A percentile compares a stretch with the other conserved stretches of the same genome.
These are phyloP conservation scores for Thielaviopsis populi DNA, from an alignment of 2,329 filamentous ascomycete genomes.

Conservation along the genomic window DNA sequence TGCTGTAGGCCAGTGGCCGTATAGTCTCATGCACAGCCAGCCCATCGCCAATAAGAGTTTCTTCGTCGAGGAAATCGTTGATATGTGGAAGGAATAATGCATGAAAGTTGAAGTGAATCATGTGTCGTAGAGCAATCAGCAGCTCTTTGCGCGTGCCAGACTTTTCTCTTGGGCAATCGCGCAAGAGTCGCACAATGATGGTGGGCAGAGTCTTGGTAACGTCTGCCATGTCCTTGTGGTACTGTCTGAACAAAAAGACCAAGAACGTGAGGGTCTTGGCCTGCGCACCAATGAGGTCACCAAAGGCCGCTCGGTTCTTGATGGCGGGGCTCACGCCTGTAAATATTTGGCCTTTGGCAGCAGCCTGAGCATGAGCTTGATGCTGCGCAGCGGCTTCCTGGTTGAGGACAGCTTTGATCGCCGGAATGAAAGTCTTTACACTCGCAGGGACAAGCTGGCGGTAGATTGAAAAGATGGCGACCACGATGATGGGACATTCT, in stretches of 20 bases:
- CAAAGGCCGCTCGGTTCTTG: slow-evolving; percentile 84
- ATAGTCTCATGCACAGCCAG: slow-evolving; percentile 95
- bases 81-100: slow-evolving; percentile 92
- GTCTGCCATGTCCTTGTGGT: slow-evolving; percentile 72
- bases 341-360: slow-evolving; percentile 64
- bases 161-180: slow-evolving; percentile 90
- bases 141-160: slow-evolving; percentile 88
- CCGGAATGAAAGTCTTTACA: slow-evolving; percentile 79
- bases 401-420: slow-evolving; percentile 80
- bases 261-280: slow-evolving; percentile 99
- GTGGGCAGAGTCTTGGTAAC: slow-evolving; percentile 75
- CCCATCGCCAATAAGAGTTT: slow-evolving; percentile 87
- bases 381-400: slow-evolving; percentile 88
- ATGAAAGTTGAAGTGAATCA: slow-evolving; percentile 97
- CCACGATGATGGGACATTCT: slow-evolving; percentile 96
- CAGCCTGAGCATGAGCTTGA: slow-evolving; percentile 76
- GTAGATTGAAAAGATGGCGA: slow-evolving; percentile 94
- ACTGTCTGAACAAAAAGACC: slow-evolving; percentile 79
- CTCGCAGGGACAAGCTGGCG: slow-evolving; percentile 64
- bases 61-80: slow-evolving; percentile 84
- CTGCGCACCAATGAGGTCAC: slow-evolving; percentile 93
- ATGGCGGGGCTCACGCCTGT: slow-evolving; percentile 88
- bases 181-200: slow-evolving; percentile 77
- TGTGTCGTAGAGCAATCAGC: slow-evolving; percentile 88
- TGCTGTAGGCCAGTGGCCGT: slow-evolving; percentile 89